Evolutionary conservation across 805 yeast species (phyloP).

Genomic region (Dipodascopsis tothii): DNA sequence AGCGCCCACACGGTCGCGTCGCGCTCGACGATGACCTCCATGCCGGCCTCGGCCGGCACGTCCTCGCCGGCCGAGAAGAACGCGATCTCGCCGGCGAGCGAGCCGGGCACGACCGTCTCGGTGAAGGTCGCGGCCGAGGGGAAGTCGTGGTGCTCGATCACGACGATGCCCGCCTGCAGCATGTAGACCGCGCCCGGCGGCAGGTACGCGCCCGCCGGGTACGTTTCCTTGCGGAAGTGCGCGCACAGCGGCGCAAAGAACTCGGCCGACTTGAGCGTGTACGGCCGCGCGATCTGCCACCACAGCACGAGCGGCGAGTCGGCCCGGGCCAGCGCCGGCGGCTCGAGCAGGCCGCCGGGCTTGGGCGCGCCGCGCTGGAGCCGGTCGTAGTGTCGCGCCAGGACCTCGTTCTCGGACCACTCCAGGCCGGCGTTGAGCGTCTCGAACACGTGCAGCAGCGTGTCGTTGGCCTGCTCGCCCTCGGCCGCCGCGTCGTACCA

Average conservation of each 20-base stretch:
- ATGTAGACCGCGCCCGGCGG: slow-evolving; percentile 52
- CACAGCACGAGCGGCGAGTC: slow-evolving; percentile 51
- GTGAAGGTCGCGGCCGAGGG: slow-evolving; percentile 4
- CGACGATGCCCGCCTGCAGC: slow-evolving; percentile 51
- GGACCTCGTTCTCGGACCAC: slow-evolving; percentile 92
- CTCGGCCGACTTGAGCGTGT: slow-evolving; percentile 41
- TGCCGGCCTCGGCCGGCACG: slow-evolving; percentile 38
- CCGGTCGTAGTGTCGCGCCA: slow-evolving; percentile 47
- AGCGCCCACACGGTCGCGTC: slow-evolving; percentile 67
- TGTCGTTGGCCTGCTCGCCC: slow-evolving; percentile 34
- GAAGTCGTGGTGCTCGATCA: slow-evolving; percentile 42
- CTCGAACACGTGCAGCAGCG: slow-evolving; percentile 54
- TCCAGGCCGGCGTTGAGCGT: slow-evolving; percentile 83
- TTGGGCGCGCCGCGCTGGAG: neutral
- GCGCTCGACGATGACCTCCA: slow-evolving; percentile 46
- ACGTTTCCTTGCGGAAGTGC: slow-evolving; percentile 45
- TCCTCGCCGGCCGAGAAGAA: slow-evolving; percentile 31
- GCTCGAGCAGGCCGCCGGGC: slow-evolving; percentile 1
- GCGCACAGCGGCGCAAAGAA: slow-evolving; percentile 63
- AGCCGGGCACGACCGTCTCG: slow-evolving; percentile 56
- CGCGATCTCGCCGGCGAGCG: slow-evolving; percentile 63
- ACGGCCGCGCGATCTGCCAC: slow-evolving; percentile 56
- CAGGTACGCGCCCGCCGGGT: slow-evolving; percentile 42
- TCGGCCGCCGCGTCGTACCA: slow-evolving; percentile 60
- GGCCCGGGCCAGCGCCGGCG: slow-evolving; percentile 2